These are phyloP conservation scores for Scheffersomyces illinoinensis DNA, from an alignment of 1,139 yeast genomes.

Conservation along the genomic window DNA sequence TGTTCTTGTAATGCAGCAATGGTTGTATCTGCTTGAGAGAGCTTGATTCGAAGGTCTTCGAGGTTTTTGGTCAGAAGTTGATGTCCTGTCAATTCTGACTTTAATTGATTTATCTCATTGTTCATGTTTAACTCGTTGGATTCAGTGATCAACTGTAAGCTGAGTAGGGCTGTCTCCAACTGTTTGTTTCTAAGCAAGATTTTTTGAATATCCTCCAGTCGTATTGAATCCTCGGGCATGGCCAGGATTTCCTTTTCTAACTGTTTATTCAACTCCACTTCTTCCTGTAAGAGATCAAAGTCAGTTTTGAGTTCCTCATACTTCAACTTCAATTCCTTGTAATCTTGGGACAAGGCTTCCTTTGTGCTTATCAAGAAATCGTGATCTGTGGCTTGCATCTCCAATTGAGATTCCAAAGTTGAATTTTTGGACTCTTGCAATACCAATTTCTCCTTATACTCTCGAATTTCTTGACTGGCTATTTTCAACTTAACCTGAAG, in stretches of 20 bases:
- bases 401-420: conserved; percentile 43
- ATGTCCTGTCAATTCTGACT: conserved; percentile 15
- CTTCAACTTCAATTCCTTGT: conserved; percentile 31
- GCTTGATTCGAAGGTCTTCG: conserved; percentile 23
- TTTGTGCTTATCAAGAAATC: conserved; percentile 50
- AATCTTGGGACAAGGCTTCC: conserved; percentile 29
- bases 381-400: conserved; percentile 53
- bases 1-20: conserved; percentile 47
- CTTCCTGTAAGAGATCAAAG: conserved; percentile 45
- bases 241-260: conserved; percentile 36
- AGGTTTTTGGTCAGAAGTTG: conserved; percentile 15
- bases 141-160: conserved; percentile 36
- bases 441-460: conserved; percentile 20
- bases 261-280: conserved; percentile 42
- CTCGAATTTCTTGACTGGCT: conserved; percentile 29
- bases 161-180: conserved; percentile 39
- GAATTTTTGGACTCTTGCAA: conserved; percentile 15
- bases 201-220: conserved; percentile 17
- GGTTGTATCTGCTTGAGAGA: conserved; percentile 39
- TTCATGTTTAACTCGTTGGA: conserved; percentile 24
- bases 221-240: conserved; percentile 13
- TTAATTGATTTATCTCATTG: conserved; percentile 25
- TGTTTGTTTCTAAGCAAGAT: conserved; percentile 30
- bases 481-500: conserved; percentile 43
- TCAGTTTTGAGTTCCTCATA: conserved; percentile 43